Conservation (phyloP, 345 rosid genomes). For the Rhizophora mangle region DNA sequence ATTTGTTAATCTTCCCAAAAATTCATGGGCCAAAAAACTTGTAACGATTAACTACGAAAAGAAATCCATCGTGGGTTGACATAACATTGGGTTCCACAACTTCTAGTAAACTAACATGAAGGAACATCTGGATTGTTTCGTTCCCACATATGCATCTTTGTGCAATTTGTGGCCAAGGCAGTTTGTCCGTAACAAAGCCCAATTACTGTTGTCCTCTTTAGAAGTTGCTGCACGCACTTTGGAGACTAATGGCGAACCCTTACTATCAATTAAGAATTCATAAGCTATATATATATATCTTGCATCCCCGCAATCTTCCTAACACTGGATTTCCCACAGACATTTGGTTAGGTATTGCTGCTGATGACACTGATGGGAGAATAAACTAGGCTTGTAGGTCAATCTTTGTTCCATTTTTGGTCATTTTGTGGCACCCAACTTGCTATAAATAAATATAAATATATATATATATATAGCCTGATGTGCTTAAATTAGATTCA, state of each 20-base stretch:
- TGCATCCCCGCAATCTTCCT: neutral
- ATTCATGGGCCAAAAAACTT: too few relatives aligned
- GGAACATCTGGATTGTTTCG: neutral
- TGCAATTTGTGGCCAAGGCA: neutral
- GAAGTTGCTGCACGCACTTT: neutral
- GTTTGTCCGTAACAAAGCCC: neutral
- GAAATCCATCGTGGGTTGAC: neutral
- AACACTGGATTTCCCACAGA: neutral
- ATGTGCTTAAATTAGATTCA: neutral
- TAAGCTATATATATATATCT: neutral
- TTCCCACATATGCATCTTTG: neutral
- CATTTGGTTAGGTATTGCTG: conserved; percentile 23
- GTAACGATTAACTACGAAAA: too few relatives aligned
- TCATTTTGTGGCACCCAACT: conserved; percentile 5
- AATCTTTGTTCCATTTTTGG: conserved; percentile 18
- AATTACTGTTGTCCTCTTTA: neutral
- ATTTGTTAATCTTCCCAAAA: too few relatives aligned
- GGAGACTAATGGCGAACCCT: neutral
- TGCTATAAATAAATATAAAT: too few relatives aligned
- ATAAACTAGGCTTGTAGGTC: conserved; percentile 1
- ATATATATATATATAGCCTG: conserved; percentile 1
- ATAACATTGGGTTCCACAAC: neutral
- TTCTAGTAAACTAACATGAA: neutral
- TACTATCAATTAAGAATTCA: neutral
- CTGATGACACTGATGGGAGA: conserved; percentile 25